Base-by-base conservation (phyloP, 805 yeast genomes). In the Saturnispora galanensis region DNA sequence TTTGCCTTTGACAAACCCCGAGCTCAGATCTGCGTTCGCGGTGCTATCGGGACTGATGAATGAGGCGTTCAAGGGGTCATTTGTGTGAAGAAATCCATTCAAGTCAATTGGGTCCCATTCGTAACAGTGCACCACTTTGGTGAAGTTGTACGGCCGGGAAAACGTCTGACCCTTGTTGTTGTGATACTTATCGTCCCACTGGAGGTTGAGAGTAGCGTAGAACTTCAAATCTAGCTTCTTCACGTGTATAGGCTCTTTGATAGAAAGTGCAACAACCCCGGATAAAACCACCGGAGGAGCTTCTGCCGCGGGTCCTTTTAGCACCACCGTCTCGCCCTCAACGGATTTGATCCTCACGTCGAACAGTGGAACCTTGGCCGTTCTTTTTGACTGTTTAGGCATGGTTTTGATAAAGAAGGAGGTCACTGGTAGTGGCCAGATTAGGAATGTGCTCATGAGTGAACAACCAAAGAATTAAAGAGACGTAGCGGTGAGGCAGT, bases 201-300 rank as follows among this genome's bases (percentile, higher is more conserved):
- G 74, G 40, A 87, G 59, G 41, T 80, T 71, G 44, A 88, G 57
- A 2, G 80, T 79, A 2, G 89, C 86, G 45, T 76, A 74, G 18
- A 93, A 59, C 49, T 79, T 74, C 44, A 93, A 63, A 4, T 76
- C 61, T 49, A 93, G 62, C 52, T 73, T 76, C 56, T 77, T 81
- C 42, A 90, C 71, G 12, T 77, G 63, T 45, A 86, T 65, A 3
- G 95, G 85, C 51, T 90, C 97, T 10, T 72, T 69, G 1, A 85
- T 77, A 1, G 89, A 73, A 21, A 93, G 63, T 1, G 82, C 88
- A 18, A 93, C 79, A 10, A 77, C 77, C 4, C 98, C 98, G 1
- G 82, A 66, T 26, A 93, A 62, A 6, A 83, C 65, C 3, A 77
- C 84, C 2, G 95, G 79, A 0, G 86, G 71, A 0, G 97, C 95